These are phyloP conservation scores for Ogataea salicorniae DNA, from an alignment of 805 yeast species.

Conservation along the genomic window DNA sequence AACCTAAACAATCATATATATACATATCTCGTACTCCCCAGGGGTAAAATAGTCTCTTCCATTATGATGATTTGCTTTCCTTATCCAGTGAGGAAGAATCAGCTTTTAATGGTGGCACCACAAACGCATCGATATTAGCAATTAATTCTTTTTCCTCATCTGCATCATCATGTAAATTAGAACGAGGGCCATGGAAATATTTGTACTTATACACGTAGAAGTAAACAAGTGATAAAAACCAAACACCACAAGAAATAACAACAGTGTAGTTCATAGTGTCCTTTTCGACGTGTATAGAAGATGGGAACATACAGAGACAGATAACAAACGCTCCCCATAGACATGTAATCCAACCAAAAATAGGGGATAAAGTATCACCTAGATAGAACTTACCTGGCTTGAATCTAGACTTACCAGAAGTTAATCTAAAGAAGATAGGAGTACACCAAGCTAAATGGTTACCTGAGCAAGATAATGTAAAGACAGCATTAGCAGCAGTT, in stretches of 20 bases:
- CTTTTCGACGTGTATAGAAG: slow-evolving; percentile 33
- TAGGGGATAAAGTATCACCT: slow-evolving; percentile 43
- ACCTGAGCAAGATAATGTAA: slow-evolving; percentile 59
- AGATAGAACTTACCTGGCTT: slow-evolving; percentile 64
- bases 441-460: slow-evolving; percentile 59
- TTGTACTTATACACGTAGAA: neutral
- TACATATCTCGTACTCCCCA: too few relatives aligned
- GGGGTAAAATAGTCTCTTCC: too few relatives aligned
- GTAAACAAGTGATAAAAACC: neutral
- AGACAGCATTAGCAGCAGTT: slow-evolving; percentile 63
- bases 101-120: too few relatives aligned
- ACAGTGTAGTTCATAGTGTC: slow-evolving; percentile 64
- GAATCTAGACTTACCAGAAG: slow-evolving; percentile 45
- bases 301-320: slow-evolving; percentile 59
- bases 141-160: neutral
- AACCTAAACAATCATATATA: too few relatives aligned
- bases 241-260: slow-evolving; percentile 50
- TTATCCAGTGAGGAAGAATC: too few relatives aligned
- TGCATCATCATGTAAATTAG: neutral
- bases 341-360: slow-evolving; percentile 42
- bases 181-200: neutral
- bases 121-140: too few relatives aligned
- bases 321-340: slow-evolving; percentile 50
- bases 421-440: slow-evolving; percentile 51
- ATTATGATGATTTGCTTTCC: too few relatives aligned